Evolutionary conservation across 2,329 filamentous ascomycete genomes (phyloP), one percentile per base, ranked within the genome.

Genomic region (Alternaria panax): DNA sequence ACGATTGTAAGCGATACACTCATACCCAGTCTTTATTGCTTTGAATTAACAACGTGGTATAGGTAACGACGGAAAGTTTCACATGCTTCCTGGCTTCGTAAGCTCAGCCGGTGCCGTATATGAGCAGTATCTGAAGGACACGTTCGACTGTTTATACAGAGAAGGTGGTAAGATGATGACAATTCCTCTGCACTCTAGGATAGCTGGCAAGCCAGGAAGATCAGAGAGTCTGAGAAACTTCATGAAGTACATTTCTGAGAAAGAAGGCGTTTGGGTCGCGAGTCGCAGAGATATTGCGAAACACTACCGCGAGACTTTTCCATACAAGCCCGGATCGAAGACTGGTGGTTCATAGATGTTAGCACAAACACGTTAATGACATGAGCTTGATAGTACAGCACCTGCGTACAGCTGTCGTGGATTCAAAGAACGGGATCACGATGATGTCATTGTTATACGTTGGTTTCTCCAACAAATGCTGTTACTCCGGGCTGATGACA

Each of bases 161-260:
- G 83, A 85, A 65, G 83, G 83, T 0, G 69, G 78, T 42, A 78
- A 78, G 18, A 86, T 86, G 84, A 86, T 86, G 84, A 86, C 84
- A 0, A 80, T 86, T 27, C 83, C 81, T 3, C 69, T 86, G 25
- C 84, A 86, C 66, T 85, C 82, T 59, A 77, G 83, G 11, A 83
- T 84, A 56, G 80, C 83, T 42, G 84, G 84, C 0, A 80, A 83
- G 41, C 84, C 84, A 1, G 84, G 83, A 5, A 75, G 85, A 3
- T 83, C 83, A 54, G 79, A 76, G 40, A 84, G 84, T 3, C 65
- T 87, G 48, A 77, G 80, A 69, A 80, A 83, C 55, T 85, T 86
- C 66, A 81, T 85, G 14, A 80, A 85, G 58, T 85, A 86, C 57
- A 83, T 86, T 48, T 71, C 70, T 5, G 62, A 78, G 51, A 85